Conservation (phyloP, 176 grass and related monocot species). For the Aegilops speltoides region DNA sequence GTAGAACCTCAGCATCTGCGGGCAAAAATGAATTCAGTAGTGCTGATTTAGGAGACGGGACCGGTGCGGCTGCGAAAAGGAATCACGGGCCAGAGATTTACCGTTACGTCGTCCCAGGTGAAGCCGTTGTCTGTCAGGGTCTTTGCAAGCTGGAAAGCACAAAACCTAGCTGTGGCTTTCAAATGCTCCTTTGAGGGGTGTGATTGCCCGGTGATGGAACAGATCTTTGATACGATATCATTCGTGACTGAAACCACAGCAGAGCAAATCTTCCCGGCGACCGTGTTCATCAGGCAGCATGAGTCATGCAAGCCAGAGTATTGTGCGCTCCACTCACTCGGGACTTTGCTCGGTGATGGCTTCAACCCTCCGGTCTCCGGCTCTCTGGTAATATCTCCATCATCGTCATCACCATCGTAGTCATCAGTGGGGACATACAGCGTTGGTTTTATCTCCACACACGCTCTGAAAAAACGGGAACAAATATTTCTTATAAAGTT, state of each 20-base stretch:
- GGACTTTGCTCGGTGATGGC: slow-evolving; percentile 26
- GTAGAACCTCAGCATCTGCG: slow-evolving; percentile 89
- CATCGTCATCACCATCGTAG: not conserved
- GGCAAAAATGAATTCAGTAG: not conserved
- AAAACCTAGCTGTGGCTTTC: slow-evolving; percentile 56
- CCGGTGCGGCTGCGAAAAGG: not conserved
- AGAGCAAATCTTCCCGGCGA: slow-evolving; percentile 57
- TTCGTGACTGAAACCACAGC: slow-evolving; percentile 64
- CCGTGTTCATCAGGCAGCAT: slow-evolving; percentile 48
- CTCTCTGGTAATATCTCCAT: slow-evolving; percentile 12
- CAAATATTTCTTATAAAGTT: not conserved
- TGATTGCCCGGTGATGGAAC: slow-evolving; percentile 7
- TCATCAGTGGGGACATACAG: slow-evolving; percentile 43
- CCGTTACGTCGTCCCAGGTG: slow-evolving; percentile 58
- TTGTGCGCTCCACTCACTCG: slow-evolving; percentile 27
- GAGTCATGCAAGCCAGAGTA: slow-evolving; percentile 47
- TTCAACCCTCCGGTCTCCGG: slow-evolving; percentile 14
- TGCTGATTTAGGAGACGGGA: not conserved
- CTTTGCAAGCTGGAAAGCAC: slow-evolving; percentile 46
- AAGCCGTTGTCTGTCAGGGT: slow-evolving; percentile 57
- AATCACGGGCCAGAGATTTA: slow-evolving; percentile 8
- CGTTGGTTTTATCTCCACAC: slow-evolving; percentile 77
- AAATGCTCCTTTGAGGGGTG: slow-evolving; percentile 33
- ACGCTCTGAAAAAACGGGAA: slow-evolving; percentile 51
- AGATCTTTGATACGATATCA: slow-evolving; percentile 52